Conservation (phyloP, 2,329 filamentous ascomycete species). For the Pyricularia sp. region DNA sequence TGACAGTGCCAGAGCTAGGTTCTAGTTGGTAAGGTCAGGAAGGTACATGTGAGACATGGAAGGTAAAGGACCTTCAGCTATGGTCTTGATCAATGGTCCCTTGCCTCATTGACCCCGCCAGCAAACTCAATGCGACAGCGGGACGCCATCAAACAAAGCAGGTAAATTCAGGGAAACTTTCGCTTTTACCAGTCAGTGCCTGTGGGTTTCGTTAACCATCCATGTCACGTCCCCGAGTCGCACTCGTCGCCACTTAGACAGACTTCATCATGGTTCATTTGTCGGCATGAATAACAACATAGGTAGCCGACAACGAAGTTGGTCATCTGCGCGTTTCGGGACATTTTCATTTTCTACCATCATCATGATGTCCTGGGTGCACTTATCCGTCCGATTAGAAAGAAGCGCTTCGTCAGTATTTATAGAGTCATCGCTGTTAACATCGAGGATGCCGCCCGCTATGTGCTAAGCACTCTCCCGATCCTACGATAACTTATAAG, state of each 20-base stretch:
- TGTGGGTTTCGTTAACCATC: not conserved
- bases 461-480: not conserved
- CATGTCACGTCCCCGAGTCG: not conserved
- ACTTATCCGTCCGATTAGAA: not conserved
- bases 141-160: not conserved
- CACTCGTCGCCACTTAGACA: not conserved
- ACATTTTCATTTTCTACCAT: not conserved
- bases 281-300: not conserved
- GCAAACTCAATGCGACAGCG: not conserved
- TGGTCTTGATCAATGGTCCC: not conserved
- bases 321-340: not conserved
- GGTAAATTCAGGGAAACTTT: not conserved
- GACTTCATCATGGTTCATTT: not conserved
- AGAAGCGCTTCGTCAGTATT: not conserved
- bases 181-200: not conserved
- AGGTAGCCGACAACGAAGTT: not conserved
- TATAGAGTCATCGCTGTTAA: not conserved
- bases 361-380: not conserved
- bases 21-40: not conserved
- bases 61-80: not conserved
- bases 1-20: not conserved
- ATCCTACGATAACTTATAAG: not conserved
- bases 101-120: not conserved
- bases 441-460: not conserved
- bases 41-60: not conserved